phyloP scores from a whole-genome alignment of 768 basidiomycete species.

The Macrocybe gigantea region DNA sequence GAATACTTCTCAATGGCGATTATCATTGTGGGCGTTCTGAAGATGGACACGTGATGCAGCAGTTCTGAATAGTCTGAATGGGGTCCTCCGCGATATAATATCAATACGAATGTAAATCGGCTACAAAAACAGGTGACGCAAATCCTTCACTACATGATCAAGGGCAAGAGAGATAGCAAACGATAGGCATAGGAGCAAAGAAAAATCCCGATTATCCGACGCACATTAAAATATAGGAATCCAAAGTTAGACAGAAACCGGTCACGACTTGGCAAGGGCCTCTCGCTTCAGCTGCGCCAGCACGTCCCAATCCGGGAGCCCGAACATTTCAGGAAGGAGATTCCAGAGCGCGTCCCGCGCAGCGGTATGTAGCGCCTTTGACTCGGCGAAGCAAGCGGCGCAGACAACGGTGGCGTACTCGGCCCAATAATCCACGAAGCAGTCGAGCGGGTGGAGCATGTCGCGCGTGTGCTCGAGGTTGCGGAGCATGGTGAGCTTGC shows the following conservation, averaged over 20 bases:
- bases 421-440: background rate
- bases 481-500: background rate
- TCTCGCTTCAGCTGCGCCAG: background rate
- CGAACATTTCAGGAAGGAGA: constrained; percentile 3
- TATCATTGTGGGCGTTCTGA: too few species aligned
- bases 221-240: background rate
- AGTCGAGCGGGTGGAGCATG: background rate
- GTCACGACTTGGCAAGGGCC: background rate
- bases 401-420: background rate
- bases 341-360: constrained; percentile 3
- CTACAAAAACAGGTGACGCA: too few species aligned
- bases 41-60: too few species aligned
- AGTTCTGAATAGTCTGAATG: too few species aligned
- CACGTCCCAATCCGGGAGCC: constrained; percentile 1
- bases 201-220: too few species aligned
- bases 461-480: background rate
- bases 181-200: too few species aligned
- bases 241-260: background rate
- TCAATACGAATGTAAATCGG: too few species aligned
- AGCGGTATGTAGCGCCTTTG: background rate
- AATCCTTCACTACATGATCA: too few species aligned
- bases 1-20: background rate
- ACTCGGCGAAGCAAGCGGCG: background rate
- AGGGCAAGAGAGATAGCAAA: too few species aligned
- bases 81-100: too few species aligned